phyloP scores from a whole-genome alignment of 192 early-diverging fungal species.

The Coemansia sp. region DNA sequence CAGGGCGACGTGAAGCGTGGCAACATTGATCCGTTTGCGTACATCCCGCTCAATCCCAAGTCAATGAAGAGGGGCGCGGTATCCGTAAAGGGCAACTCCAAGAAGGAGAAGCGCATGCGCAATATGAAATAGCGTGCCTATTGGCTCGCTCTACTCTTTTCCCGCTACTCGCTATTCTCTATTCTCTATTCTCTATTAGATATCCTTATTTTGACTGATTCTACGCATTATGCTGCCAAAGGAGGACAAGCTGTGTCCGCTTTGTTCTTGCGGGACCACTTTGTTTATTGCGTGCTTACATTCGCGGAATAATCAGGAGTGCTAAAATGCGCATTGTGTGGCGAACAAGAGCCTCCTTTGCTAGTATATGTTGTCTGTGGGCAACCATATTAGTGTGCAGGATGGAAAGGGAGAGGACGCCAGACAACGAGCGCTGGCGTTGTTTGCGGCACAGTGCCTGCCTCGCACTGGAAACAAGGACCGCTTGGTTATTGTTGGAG shows the following conservation, averaged over 20 bases:
- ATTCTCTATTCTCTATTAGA: neutral
- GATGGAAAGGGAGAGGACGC: slow-evolving; percentile 1
- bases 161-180: neutral
- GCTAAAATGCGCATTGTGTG: neutral
- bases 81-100: slow-evolving; percentile 45
- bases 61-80: slow-evolving; percentile 53
- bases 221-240: neutral
- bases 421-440: neutral
- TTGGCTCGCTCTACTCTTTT: neutral
- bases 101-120: slow-evolving; percentile 51
- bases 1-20: slow-evolving; percentile 90
- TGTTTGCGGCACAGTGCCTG: neutral
- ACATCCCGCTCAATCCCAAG: slow-evolving; percentile 79
- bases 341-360: neutral
- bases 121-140: slow-evolving; percentile 9
- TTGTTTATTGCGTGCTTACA: neutral
- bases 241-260: neutral
- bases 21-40: slow-evolving; percentile 92
- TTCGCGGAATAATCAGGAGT: neutral
- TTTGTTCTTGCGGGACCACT: neutral
- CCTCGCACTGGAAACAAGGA: neutral
- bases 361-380: neutral
- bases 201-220: slow-evolving; percentile 9
- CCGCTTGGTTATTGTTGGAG: neutral
- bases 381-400: neutral